These are phyloP conservation scores for Cyberlindnera nakhonratchasimensis DNA, from an alignment of 805 yeast species.

Conservation along the genomic window DNA sequence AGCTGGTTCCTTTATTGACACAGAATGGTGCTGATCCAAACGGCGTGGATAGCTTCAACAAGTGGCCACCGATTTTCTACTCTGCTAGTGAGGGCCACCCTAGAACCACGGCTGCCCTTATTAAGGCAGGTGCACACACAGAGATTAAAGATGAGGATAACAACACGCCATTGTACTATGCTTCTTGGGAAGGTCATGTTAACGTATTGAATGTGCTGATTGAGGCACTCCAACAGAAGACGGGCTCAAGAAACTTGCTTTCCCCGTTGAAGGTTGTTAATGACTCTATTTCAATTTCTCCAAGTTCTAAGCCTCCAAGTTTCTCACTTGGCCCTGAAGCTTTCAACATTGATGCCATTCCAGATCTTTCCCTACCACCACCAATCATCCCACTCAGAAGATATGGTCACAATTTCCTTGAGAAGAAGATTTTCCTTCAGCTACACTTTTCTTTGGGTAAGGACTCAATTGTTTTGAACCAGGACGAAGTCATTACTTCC, in stretches of 20 bases:
- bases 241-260: constrained; percentile 17
- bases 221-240: constrained; percentile 27
- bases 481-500: constrained; percentile 41
- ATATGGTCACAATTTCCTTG: constrained; percentile 94
- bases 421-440: constrained; percentile 82
- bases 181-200: constrained; percentile 92
- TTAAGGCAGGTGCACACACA: constrained; percentile 70
- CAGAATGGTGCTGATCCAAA: constrained; percentile 76
- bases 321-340: constrained; percentile 28
- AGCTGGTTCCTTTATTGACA: constrained; percentile 64
- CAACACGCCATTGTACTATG: constrained; percentile 77
- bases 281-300: constrained; percentile 8
- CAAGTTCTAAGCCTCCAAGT: constrained; percentile 24
- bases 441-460: constrained; percentile 55
- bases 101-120: constrained; percentile 63
- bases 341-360: constrained; percentile 65
- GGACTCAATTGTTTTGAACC: constrained; percentile 38
- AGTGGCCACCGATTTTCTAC: constrained; percentile 93
- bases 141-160: constrained; percentile 74
- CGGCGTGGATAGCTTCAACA: constrained; percentile 76
- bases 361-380: constrained; percentile 90
- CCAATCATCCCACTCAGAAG: constrained; percentile 91
- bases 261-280: constrained; percentile 25
- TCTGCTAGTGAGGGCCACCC: constrained; percentile 84
- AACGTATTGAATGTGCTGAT: constrained; percentile 70